phyloP scores from a whole-genome alignment of 2,329 filamentous ascomycete genomes.

The Fusarium burgessii region DNA sequence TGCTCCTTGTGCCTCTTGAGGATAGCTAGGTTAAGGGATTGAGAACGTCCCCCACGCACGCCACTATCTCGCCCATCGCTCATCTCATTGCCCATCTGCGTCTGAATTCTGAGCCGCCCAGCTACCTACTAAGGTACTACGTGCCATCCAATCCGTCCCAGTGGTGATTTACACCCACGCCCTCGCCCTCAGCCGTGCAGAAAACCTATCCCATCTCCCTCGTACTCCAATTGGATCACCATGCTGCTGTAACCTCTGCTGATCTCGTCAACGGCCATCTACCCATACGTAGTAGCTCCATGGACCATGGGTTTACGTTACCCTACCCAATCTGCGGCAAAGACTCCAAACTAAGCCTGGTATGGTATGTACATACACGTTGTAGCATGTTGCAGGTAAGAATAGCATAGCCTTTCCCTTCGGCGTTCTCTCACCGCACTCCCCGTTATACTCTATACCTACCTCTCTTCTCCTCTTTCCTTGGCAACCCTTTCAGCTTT shows the following conservation, averaged over 20 bases:
- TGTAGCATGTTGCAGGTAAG: conserved; percentile 11
- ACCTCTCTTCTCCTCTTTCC: conserved; percentile 27
- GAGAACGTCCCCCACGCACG: conserved; percentile 40
- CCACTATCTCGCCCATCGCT: conserved; percentile 42
- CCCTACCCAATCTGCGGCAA: conserved; percentile 30
- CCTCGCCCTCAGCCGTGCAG: conserved; percentile 35
- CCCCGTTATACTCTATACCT: conserved; percentile 31
- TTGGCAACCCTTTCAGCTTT: conserved; percentile 24
- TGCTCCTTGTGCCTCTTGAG: conserved; percentile 27
- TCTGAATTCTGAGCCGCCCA: conserved; percentile 33
- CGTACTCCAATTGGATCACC: conserved; percentile 21
- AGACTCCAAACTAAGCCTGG: conserved; percentile 24
- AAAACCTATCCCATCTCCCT: conserved; percentile 8
- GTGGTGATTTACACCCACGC: conserved; percentile 35
- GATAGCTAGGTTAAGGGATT: conserved; percentile 1
- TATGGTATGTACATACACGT: conserved; percentile 9
- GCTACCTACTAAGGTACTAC: neutral
- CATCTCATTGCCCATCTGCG: conserved; percentile 21
- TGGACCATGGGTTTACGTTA: conserved; percentile 24
- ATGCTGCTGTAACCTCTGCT: conserved; percentile 36
- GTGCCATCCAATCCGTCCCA: conserved; percentile 25
- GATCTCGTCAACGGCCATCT: conserved; percentile 42
- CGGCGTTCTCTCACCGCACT: conserved; percentile 35
- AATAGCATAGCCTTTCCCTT: conserved; percentile 8
- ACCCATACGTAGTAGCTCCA: conserved; percentile 29